These are phyloP conservation scores for Dinochytrium kinnereticum DNA, from an alignment of 371 early-diverging fungal genomes.

Conservation along the genomic window DNA sequence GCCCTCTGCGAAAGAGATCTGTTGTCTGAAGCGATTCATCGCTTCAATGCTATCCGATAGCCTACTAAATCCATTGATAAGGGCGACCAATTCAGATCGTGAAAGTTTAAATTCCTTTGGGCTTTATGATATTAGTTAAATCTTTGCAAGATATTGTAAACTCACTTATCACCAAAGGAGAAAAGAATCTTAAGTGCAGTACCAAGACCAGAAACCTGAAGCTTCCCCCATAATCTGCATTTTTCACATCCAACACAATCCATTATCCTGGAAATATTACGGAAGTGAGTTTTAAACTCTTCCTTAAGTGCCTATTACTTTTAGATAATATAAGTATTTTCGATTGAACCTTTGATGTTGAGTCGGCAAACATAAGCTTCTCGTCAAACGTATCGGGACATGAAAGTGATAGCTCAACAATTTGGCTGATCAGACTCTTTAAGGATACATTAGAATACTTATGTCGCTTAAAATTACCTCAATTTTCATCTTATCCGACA, in stretches of 20 bases:
- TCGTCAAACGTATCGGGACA: constrained; percentile 90
- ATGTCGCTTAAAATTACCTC: not conserved
- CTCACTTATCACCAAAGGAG: constrained; percentile 73
- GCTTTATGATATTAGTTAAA: constrained; percentile 26
- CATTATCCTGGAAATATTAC: constrained; percentile 96
- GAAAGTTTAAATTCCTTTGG: constrained; percentile 46
- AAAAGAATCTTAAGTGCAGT: constrained; percentile 95
- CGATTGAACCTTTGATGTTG: constrained; percentile 21
- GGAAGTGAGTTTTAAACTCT: constrained; percentile 89
- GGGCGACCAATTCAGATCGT: constrained; percentile 88
- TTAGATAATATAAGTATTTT: not conserved
- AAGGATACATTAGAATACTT: not conserved
- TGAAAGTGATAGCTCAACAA: constrained; percentile 62
- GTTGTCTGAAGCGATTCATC: constrained; percentile 39
- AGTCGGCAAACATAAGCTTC: constrained; percentile 69
- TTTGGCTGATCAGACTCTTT: constrained; percentile 57
- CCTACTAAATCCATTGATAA: constrained; percentile 90
- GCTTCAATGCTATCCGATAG: constrained; percentile 65
- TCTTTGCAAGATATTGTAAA: constrained; percentile 5
- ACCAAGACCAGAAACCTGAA: constrained; percentile 74
- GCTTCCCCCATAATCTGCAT: constrained; percentile 98
- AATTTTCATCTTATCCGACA: constrained; percentile 18
- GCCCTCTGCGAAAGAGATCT: too few relatives aligned
- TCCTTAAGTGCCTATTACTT: constrained; percentile 68
- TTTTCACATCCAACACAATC: constrained; percentile 99